These are phyloP conservation scores for Fistulifera solaris DNA, from an alignment of 108 stramenopile genomes.

Conservation along the genomic window DNA sequence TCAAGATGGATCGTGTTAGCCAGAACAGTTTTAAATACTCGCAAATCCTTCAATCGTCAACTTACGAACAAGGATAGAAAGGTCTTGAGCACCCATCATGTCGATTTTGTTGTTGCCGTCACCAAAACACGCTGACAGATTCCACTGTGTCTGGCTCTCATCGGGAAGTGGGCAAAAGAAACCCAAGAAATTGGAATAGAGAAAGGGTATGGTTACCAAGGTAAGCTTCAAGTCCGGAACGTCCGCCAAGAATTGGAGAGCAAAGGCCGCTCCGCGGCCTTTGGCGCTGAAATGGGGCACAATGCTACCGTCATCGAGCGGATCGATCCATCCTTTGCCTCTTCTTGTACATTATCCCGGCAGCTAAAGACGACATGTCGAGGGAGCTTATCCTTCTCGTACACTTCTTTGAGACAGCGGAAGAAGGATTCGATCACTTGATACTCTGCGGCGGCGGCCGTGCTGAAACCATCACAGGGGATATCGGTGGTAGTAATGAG, in stretches of 20 bases:
- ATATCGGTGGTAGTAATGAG: slow-evolving; percentile 48
- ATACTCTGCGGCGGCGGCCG: slow-evolving; percentile 34
- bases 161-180: slow-evolving; percentile 42
- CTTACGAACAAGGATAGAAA: slow-evolving; percentile 34
- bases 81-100: slow-evolving; percentile 38
- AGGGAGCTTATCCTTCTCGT: slow-evolving; percentile 22
- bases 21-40: neutral
- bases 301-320: slow-evolving; percentile 54
- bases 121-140: slow-evolving; percentile 38
- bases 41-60: neutral
- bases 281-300: slow-evolving; percentile 43
- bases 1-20: neutral
- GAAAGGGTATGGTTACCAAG: slow-evolving; percentile 38
- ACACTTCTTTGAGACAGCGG: slow-evolving; percentile 22
- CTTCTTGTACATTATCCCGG: slow-evolving; percentile 41
- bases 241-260: slow-evolving; percentile 21
- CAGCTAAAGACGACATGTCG: slow-evolving; percentile 43
- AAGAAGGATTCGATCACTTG: slow-evolving; percentile 37
- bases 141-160: slow-evolving; percentile 37
- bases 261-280: slow-evolving; percentile 39
- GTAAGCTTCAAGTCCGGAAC: slow-evolving; percentile 32
- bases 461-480: slow-evolving; percentile 27
- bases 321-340: slow-evolving; percentile 26
- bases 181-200: slow-evolving; percentile 45
- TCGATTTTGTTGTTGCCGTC: slow-evolving; percentile 28